Evolutionary conservation across 2,329 filamentous ascomycete genomes (phyloP).

Genomic region (Laburnicola sp.): DNA sequence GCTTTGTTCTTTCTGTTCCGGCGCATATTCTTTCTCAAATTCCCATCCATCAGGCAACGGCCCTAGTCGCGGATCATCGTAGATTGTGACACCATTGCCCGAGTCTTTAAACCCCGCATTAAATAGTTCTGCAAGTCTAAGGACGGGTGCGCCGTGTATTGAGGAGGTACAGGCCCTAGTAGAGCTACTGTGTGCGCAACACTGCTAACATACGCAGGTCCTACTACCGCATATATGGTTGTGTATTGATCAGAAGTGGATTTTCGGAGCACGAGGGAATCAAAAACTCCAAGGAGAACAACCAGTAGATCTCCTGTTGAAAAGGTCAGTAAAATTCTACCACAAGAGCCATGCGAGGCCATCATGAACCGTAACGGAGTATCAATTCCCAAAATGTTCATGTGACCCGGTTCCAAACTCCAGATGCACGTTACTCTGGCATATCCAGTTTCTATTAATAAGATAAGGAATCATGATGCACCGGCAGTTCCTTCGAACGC

Average conservation of each 20-base stretch:
- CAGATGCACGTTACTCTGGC: too few species aligned
- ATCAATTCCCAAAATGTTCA: too few species aligned
- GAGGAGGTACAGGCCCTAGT: background rate
- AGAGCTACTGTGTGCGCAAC: background rate
- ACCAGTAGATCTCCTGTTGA: background rate
- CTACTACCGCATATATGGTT: background rate
- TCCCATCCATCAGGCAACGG: conserved; percentile 3
- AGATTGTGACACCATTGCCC: background rate
- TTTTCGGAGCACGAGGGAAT: conserved; percentile 1
- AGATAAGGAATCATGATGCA: too few species aligned
- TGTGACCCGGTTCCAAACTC: too few species aligned
- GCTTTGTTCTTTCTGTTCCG: background rate
- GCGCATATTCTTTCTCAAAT: background rate
- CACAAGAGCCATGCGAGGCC: too few species aligned
- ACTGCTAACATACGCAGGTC: background rate
- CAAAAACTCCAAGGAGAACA: background rate
- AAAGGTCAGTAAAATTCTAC: too few species aligned
- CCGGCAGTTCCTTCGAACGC: too few species aligned
- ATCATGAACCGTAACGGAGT: too few species aligned
- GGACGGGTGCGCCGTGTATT: background rate
- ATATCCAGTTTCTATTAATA: too few species aligned
- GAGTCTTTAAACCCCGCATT: background rate
- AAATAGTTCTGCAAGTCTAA: background rate
- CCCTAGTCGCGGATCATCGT: conserved; percentile 7
- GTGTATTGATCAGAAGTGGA: background rate